Evolutionary conservation across 2,329 filamentous ascomycete genomes (phyloP).

Genomic region (Endocalyx cinctus): DNA sequence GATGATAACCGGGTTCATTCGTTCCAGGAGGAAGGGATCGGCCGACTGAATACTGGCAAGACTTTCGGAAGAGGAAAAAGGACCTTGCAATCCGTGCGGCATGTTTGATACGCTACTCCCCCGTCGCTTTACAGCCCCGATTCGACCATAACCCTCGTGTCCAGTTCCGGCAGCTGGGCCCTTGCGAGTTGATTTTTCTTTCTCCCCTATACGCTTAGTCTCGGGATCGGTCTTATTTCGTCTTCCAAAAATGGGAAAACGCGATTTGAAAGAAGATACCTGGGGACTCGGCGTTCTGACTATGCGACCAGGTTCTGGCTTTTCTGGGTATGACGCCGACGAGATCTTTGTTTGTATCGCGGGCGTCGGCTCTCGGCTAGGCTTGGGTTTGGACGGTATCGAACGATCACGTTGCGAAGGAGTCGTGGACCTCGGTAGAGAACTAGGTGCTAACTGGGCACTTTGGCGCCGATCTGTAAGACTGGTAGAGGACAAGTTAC

Average conservation of each 20-base stretch:
- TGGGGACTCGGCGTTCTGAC: slow-evolving; percentile 51
- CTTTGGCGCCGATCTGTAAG: slow-evolving; percentile 44
- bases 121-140: slow-evolving; percentile 57
- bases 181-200: slow-evolving; percentile 58
- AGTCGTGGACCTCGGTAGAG: slow-evolving; percentile 30
- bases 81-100: slow-evolving; percentile 38
- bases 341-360: slow-evolving; percentile 19
- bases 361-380: slow-evolving; percentile 32
- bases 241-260: slow-evolving; percentile 75
- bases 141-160: slow-evolving; percentile 76
- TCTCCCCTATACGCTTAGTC: slow-evolving; percentile 44
- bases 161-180: slow-evolving; percentile 90
- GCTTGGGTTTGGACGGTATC: slow-evolving; percentile 21
- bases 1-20: slow-evolving; percentile 63
- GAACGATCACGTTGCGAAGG: slow-evolving; percentile 28
- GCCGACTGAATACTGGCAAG: slow-evolving; percentile 36
- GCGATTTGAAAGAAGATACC: slow-evolving; percentile 52
- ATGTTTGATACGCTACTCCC: slow-evolving; percentile 55
- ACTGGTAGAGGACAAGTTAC: slow-evolving; percentile 50
- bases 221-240: slow-evolving; percentile 62
- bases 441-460: slow-evolving; percentile 30
- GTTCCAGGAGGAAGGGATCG: slow-evolving; percentile 56
- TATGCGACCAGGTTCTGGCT: slow-evolving; percentile 20
- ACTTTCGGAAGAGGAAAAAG: slow-evolving; percentile 48
- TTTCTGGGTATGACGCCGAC: slow-evolving; percentile 16